These are phyloP conservation scores for Miscanthus sacchariflorus DNA, from an alignment of 202 grass and related monocot species.

Conservation along the genomic window DNA sequence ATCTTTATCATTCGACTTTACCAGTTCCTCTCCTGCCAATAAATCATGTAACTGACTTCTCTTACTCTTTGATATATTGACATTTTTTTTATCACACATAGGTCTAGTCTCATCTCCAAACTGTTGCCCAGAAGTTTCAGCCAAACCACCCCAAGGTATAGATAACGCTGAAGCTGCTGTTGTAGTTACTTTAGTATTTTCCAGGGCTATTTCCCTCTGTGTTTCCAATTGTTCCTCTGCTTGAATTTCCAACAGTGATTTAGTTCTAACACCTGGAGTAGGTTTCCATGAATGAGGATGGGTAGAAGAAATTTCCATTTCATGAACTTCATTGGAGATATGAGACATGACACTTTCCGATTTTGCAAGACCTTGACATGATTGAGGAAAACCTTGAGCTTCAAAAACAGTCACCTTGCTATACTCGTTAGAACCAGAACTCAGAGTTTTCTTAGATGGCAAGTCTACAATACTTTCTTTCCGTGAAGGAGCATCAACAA, in stretches of 20 bases:
- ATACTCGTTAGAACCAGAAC: conserved; percentile 39
- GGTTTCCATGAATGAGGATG: conserved; percentile 72
- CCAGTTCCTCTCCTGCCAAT: conserved; percentile 71
- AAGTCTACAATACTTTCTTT: conserved; percentile 32
- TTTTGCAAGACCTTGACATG: conserved; percentile 40
- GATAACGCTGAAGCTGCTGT: conserved; percentile 39
- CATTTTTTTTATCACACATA: conserved; percentile 34
- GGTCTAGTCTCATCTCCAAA: conserved; percentile 27
- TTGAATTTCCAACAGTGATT: conserved; percentile 92
- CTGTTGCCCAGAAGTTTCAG: conserved; percentile 53
- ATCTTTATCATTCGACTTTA: conserved; percentile 57
- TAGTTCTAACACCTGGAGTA: conserved; percentile 62
- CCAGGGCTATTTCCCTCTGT: conserved; percentile 55
- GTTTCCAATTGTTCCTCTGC: conserved; percentile 76
- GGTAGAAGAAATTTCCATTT: conserved; percentile 44
- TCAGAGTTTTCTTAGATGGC: conserved; percentile 31
- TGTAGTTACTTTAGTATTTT: conserved; percentile 35
- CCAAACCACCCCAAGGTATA: conserved; percentile 60
- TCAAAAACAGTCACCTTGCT: conserved; percentile 36
- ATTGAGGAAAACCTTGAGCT: conserved; percentile 37
- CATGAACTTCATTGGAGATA: conserved; percentile 50
- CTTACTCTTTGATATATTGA: conserved; percentile 54
- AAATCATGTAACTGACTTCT: conserved; percentile 80
- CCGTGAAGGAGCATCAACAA: conserved; percentile 11
- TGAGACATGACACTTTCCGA: conserved; percentile 39